Conservation (phyloP, 352 stramenopile species). For the Phytopythium cucurbitacearum region DNA sequence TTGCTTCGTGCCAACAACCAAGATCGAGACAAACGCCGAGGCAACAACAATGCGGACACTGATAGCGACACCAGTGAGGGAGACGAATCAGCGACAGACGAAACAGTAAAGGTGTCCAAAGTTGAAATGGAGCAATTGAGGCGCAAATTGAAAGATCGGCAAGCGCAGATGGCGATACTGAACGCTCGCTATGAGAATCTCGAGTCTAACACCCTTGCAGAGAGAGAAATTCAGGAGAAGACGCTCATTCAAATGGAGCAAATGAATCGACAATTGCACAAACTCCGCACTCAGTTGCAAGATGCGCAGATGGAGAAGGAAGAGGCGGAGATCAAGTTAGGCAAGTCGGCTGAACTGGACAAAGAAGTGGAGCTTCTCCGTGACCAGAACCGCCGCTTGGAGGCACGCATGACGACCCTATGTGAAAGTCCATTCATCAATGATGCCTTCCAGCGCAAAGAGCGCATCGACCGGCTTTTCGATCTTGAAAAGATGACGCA, state of each 20-base stretch:
- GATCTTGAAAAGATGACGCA: constrained; percentile 81
- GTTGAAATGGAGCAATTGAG: constrained; percentile 56
- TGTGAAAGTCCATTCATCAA: constrained; percentile 94
- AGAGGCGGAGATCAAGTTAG: constrained; percentile 49
- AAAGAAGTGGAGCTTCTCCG: constrained; percentile 71
- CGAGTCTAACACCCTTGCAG: constrained; percentile 72
- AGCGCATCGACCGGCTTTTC: constrained; percentile 81
- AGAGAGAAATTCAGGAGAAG: constrained; percentile 89
- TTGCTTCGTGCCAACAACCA: constrained; percentile 24
- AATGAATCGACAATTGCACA: constrained; percentile 89
- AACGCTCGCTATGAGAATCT: constrained; percentile 89
- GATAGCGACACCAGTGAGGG: constrained; percentile 17
- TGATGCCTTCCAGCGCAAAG: constrained; percentile 86
- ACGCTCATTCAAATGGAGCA: constrained; percentile 87
- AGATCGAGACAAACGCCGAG: constrained; percentile 6
- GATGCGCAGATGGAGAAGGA: constrained; percentile 80
- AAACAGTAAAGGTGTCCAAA: constrained; percentile 9
- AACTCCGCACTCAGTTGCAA: constrained; percentile 80
- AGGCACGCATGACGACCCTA: constrained; percentile 87
- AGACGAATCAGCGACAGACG: neutral
- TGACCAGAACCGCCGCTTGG: constrained; percentile 83
- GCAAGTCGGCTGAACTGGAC: constrained; percentile 71
- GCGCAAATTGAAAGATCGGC: constrained; percentile 71
- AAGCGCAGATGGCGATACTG: constrained; percentile 80
- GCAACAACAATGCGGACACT: constrained; percentile 39